Percentiles rank a stretch among this genome's conserved stretches.
These are phyloP conservation scores for Aspergillus spinulosporus DNA, from an alignment of 2,329 filamentous ascomycete genomes.

Conservation along the genomic window DNA sequence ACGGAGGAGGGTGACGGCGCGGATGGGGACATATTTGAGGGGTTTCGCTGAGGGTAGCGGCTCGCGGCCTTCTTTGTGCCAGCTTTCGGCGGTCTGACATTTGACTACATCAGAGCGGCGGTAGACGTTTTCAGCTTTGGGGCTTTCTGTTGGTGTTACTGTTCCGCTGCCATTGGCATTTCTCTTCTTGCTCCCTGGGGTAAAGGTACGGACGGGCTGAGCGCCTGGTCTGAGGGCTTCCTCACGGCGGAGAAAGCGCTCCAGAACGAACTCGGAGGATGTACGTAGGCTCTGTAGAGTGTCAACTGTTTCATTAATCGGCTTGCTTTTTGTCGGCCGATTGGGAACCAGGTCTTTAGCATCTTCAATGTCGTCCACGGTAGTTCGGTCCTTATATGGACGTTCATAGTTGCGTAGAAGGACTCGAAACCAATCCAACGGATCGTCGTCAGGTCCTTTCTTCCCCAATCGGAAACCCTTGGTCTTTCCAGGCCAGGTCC, in stretches of 20 bases:
- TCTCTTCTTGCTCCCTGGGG: constrained; percentile 63
- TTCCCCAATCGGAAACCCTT: constrained; percentile 87
- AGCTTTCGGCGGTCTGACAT: constrained; percentile 91
- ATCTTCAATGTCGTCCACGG: constrained; percentile 78
- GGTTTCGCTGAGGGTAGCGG: constrained; percentile 70
- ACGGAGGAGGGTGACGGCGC: constrained; percentile 83
- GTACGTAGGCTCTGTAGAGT: constrained; percentile 87
- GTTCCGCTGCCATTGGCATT: constrained; percentile 55
- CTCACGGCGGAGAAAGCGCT: constrained; percentile 84
- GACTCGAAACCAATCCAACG: constrained; percentile 82
- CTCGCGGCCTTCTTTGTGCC: constrained; percentile 92
- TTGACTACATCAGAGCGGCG: constrained; percentile 74
- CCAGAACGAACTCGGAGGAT: constrained; percentile 80
- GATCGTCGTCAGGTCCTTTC: constrained; percentile 41
- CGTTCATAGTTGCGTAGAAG: constrained; percentile 73
- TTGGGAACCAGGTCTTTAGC: constrained; percentile 71
- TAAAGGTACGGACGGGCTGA: constrained; percentile 71
- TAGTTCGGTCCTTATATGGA: constrained; percentile 57
- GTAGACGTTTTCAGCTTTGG: constrained; percentile 71
- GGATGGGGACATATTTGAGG: constrained; percentile 83
- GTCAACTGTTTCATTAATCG: constrained; percentile 69
- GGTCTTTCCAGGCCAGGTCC: constrained; percentile 81
- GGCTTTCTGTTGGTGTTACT: background rate
- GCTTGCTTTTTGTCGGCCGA: constrained; percentile 65
- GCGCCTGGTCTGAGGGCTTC: constrained; percentile 76